Conservation (phyloP, 768 basidiomycete species). For the Hericium erinaceus region DNA sequence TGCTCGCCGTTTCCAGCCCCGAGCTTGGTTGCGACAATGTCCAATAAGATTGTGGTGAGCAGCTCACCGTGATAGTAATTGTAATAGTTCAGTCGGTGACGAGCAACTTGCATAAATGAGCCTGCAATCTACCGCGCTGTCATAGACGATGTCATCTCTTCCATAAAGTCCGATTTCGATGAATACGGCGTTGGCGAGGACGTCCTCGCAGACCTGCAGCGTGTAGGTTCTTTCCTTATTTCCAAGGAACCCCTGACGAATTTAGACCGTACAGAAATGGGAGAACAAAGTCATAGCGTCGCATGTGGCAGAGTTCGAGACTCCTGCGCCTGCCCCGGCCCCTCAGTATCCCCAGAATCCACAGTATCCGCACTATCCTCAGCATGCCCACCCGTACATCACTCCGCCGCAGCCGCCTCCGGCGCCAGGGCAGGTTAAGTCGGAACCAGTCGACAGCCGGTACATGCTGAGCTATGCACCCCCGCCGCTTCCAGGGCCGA, state of each 20-base stretch:
- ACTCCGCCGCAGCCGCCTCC: slow-evolving; percentile 27
- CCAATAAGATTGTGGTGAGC: slow-evolving; percentile 98
- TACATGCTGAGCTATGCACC: slow-evolving; percentile 52
- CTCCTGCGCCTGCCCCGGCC: slow-evolving; percentile 33
- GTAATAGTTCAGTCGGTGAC: slow-evolving; percentile 47
- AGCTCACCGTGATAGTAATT: slow-evolving; percentile 52
- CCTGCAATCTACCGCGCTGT: slow-evolving; percentile 85
- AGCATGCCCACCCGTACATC: slow-evolving; percentile 13
- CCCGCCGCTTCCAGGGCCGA: slow-evolving; percentile 58
- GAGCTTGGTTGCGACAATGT: slow-evolving; percentile 47
- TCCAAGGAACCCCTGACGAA: slow-evolving; percentile 2
- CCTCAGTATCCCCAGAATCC: slow-evolving; percentile 38
- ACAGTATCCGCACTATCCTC: slow-evolving; percentile 26
- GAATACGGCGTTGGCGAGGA: slow-evolving; percentile 90
- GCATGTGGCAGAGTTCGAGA: slow-evolving; percentile 89
- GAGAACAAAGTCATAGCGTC: slow-evolving; percentile 90
- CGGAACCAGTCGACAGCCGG: slow-evolving; percentile 64
- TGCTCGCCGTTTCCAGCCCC: slow-evolving; percentile 20
- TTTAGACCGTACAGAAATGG: slow-evolving; percentile 68
- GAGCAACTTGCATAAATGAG: slow-evolving; percentile 49
- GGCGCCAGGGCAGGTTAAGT: slow-evolving; percentile 45
- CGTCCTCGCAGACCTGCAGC: slow-evolving; percentile 79
- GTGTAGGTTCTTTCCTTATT: slow-evolving; percentile 44
- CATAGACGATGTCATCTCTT: slow-evolving; percentile 90
- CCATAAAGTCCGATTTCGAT: slow-evolving; percentile 91